Evolutionary conservation across 345 rosid genomes (phyloP), one percentile per base, ranked within the genome.

Genomic region (Sisymbrium altissimum): DNA sequence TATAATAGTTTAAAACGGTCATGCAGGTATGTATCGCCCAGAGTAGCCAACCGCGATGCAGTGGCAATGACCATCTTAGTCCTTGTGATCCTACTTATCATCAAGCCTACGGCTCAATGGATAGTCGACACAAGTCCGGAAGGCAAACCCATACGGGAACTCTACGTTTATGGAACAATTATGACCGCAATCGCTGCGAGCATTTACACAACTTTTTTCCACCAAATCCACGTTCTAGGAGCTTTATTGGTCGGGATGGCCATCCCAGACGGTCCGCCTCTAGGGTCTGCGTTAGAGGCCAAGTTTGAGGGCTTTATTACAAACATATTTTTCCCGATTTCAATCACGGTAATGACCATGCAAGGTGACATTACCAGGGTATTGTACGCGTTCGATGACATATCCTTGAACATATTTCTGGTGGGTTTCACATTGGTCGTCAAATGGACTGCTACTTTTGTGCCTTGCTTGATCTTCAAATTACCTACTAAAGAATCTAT

Each of bases 221-320:
- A 73, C 69, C 70, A 66, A 30, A 30, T 72, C 13, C 19, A 53
- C 35, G 70, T 73, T 44, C 2, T 72, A 19, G 78, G 81, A 59
- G 65, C 81, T 49, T 36, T 73, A 1, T 27, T 73, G 74, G 73
- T 73, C 7, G 81, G 81, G 11, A 33, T 78, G 36, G 78, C 81
- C 1, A 65, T 78, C 45, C 81, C 81, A 39, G 81, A 78, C 15
- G 81, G 81, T 12, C 78, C 81, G 0, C 81, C 81, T 59, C 36
- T 78, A 0, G 81, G 81, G 11, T 72, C 81, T 10, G 81, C 81
- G 1, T 78, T 73, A 38, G 78, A 72, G 29, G 70, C 64, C 43
- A 68, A 68, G 48, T 73, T 61, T n/a, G 81, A 78, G 27, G 49
- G 74, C 4, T 43, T 78, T 48, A 54, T 62, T 23, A 29, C 78